These are phyloP conservation scores for Streptanthus diversifolius DNA, from an alignment of 345 rosid species.

Conservation along the genomic window DNA sequence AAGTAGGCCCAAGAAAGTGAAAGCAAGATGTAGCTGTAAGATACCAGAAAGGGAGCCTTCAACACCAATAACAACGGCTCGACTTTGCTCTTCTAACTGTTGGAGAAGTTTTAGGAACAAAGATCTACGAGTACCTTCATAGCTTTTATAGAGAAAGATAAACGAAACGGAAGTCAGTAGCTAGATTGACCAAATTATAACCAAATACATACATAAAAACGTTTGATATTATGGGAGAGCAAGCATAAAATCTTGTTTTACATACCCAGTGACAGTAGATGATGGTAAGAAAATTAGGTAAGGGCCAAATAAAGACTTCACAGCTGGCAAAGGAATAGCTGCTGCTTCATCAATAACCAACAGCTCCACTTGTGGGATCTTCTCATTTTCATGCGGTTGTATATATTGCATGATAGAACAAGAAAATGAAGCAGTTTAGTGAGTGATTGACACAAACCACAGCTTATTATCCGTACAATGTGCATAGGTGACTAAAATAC, in stretches of 20 bases:
- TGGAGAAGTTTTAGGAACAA: slow-evolving; percentile 91
- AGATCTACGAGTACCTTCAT: slow-evolving; percentile 98
- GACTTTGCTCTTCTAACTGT: too few relatives aligned
- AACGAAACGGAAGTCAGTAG: slow-evolving; percentile 2
- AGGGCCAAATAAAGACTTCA: slow-evolving; percentile 86
- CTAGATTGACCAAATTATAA: slow-evolving; percentile 5
- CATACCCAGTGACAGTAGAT: slow-evolving; percentile 97
- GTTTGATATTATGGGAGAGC: not conserved
- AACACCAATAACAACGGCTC: slow-evolving; percentile 45
- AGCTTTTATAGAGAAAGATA: slow-evolving; percentile 43
- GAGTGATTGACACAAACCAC: not conserved
- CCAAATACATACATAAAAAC: not conserved
- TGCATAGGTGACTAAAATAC: slow-evolving; percentile 12
- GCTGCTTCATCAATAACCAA: slow-evolving; percentile 98
- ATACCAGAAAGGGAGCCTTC: slow-evolving; percentile 81
- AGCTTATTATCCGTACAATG: slow-evolving; percentile 39
- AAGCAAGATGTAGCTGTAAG: slow-evolving; percentile 19
- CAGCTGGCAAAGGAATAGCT: slow-evolving; percentile 93
- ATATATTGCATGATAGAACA: slow-evolving; percentile 59
- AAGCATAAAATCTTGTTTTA: slow-evolving; percentile 2
- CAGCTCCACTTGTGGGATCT: slow-evolving; percentile 95
- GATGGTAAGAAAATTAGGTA: slow-evolving; percentile 94
- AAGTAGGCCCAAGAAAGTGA: too few relatives aligned
- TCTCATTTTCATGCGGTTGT: slow-evolving; percentile 88
- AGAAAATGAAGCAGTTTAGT: slow-evolving; percentile 11